phyloP scores from a whole-genome alignment of 2,329 filamentous ascomycete species.

The Huntiella moniliformis region DNA sequence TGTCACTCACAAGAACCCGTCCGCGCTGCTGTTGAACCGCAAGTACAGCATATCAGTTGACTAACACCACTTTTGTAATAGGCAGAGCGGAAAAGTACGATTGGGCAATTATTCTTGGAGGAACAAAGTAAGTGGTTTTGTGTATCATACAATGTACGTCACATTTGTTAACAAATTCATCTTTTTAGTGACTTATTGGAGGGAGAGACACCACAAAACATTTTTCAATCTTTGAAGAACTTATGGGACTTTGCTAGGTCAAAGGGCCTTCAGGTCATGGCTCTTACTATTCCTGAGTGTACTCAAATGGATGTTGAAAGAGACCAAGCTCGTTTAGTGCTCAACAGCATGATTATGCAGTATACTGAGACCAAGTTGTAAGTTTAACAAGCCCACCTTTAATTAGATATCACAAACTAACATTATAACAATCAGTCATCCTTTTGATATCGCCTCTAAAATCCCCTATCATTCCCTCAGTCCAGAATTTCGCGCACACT shows the following conservation, averaged over 20 bases:
- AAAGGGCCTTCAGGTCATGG: constrained; percentile 36
- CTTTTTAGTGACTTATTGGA: constrained; percentile 30
- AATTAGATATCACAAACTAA: background rate
- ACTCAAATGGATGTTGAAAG: constrained; percentile 16
- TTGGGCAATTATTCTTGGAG: constrained; percentile 45
- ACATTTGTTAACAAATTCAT: background rate
- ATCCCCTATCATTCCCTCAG: constrained; percentile 35
- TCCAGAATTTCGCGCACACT: constrained; percentile 24
- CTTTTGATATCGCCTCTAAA: constrained; percentile 35
- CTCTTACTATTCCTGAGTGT: constrained; percentile 43
- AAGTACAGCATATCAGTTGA: background rate
- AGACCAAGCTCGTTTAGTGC: constrained; percentile 12
- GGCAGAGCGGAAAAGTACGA: constrained; percentile 23
- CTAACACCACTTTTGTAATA: constrained; percentile 2
- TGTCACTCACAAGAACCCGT: background rate
- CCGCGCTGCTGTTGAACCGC: background rate
- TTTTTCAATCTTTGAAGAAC: constrained; percentile 29
- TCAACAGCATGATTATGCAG: constrained; percentile 31
- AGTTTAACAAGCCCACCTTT: background rate
- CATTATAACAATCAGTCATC: constrained; percentile 22
- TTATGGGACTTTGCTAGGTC: constrained; percentile 32
- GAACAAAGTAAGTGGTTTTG: constrained; percentile 33
- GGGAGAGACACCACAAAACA: constrained; percentile 20
- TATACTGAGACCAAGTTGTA: constrained; percentile 34
- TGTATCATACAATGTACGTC: no score